phyloP scores from a whole-genome alignment of 257 asterid genomes.

The Jacaranda mimosifolia region DNA sequence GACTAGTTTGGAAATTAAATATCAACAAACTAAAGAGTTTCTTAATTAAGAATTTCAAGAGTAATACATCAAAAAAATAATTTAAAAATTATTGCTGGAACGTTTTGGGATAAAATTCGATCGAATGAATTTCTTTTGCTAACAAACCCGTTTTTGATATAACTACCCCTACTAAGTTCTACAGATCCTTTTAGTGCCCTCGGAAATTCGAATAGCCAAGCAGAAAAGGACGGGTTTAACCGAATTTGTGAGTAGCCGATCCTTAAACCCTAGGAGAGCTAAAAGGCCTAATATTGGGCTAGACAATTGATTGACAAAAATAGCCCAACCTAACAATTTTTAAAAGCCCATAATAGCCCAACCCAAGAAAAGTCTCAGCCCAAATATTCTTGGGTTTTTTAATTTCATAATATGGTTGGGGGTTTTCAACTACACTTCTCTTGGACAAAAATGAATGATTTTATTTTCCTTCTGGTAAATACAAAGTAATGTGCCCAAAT shows the following conservation, averaged over 20 bases:
- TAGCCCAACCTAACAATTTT: not conserved
- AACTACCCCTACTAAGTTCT: no score
- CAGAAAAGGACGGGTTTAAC: not conserved
- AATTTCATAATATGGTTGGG: not conserved
- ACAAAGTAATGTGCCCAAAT: not conserved
- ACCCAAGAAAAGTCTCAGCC: not conserved
- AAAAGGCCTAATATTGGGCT: not conserved
- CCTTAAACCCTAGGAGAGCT: constrained; percentile 7
- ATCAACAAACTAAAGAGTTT: no score
- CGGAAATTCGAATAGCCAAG: not conserved
- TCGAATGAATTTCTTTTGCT: no score
- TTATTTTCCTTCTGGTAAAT: not conserved
- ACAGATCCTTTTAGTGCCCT: no score
- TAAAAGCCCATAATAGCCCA: not conserved
- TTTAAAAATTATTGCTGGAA: no score
- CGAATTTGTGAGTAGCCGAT: not conserved
- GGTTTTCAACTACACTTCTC: no score
- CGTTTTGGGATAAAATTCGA: no score
- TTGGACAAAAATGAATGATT: no score
- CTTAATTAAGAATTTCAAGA: no score
- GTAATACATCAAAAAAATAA: no score
- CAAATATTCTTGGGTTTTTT: not conserved
- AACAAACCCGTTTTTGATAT: no score
- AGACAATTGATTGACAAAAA: not conserved
- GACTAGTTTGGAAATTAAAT: no score